Evolutionary conservation across 202 grass and related monocot species (phyloP), one percentile per base, ranked within the genome.

Genomic region (Hordeum pubiflorum): DNA sequence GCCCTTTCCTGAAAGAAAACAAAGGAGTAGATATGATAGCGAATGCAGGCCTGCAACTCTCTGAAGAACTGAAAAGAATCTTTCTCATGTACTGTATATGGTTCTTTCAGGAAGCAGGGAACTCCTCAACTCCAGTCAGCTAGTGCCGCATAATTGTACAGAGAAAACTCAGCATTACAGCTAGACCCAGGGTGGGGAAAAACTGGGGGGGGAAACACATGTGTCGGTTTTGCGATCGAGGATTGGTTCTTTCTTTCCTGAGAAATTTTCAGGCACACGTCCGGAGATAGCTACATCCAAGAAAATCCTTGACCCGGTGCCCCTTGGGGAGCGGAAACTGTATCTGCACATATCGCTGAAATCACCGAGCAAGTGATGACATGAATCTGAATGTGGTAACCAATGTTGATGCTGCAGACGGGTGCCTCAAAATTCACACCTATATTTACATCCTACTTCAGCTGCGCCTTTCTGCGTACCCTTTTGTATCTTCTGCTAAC

Each of bases 401-500:
- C 21, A 33, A 34, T 78, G 79, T 27, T 74, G 74, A 74, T 59
- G 76, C 58, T 73, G 59, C 59, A 52, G 38, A 86, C 43, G 41
- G 36, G 55, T 11, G 38, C 54, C 31, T 79, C 82, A 70, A 74
- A 75, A 63, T 83, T 57, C 74, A 75, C 75, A 29, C 41, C 68
- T 75, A 74, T 82, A 79, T 88, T 69, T 79, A 91, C 86, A 82
- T 77, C 72, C 82, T 82, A 88, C 82, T 84, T 89, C 84, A 91
- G 37, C 75, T 82, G 46, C 74, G 60, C 24, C 55, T 55, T 2
- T n/a, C 80, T 40, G 74, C 77, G 41, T 89, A 94, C 82, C 43
- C 82, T 64, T 87, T 91, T 63, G 88, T 94, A 72, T 92, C 90
- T 82, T 98, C 92, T 75, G 92, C 90, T 74, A 91, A 78, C 64